phyloP scores from a whole-genome alignment of 495 filamentous ascomycete genomes.

The Penicillium angulare region DNA sequence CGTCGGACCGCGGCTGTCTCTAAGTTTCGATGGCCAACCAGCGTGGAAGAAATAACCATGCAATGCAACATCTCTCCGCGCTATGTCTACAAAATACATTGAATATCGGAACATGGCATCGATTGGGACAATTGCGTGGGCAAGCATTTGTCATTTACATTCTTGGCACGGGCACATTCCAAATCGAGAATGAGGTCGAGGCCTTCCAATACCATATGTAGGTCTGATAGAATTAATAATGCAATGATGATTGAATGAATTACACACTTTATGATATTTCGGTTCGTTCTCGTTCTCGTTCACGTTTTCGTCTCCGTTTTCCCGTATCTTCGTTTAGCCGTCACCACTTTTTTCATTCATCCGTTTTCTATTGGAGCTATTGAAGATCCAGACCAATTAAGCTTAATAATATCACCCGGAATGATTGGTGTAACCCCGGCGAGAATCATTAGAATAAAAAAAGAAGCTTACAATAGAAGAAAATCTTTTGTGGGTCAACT shows the following conservation, averaged over 20 bases:
- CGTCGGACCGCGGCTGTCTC: neutral
- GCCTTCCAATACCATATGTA: constrained; percentile 13
- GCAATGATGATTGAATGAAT: no score
- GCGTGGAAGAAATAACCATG: no score
- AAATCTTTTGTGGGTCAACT: no score
- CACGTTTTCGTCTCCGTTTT: neutral
- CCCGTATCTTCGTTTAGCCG: no score
- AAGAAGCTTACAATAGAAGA: no score
- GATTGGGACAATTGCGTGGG: neutral
- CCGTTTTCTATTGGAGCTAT: no score
- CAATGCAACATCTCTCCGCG: neutral
- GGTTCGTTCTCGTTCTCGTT: no score
- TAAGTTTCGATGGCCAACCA: no score
- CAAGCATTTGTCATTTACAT: neutral
- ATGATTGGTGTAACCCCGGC: no score
- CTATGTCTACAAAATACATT: neutral
- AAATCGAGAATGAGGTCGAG: constrained; percentile 4
- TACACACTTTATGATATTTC: neutral
- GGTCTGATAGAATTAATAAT: neutral
- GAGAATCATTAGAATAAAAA: constrained; percentile 2
- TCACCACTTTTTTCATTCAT: no score
- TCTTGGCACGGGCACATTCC: constrained; percentile 1
- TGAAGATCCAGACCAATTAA: constrained; percentile 8
- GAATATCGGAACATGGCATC: neutral
- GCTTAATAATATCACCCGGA: constrained; percentile 2